Percentiles rank a stretch among this genome's conserved stretches.
Conservation (phyloP, 805 yeast species). For the Barnettozyma populi region DNA sequence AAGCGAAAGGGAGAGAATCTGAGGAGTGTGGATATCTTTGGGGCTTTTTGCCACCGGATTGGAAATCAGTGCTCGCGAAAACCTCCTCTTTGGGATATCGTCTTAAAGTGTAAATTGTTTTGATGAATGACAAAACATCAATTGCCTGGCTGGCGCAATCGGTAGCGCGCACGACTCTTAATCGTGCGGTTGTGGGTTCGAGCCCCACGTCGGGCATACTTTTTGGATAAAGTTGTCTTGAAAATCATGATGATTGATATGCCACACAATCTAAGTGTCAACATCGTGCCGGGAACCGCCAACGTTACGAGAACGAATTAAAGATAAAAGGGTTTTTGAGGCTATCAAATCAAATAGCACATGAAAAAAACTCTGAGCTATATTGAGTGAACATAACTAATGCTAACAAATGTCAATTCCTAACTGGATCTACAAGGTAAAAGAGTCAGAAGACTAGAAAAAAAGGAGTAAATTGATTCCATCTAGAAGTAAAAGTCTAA, state of each 20-base stretch:
- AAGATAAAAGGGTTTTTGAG: too few relatives aligned
- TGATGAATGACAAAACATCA: neutral
- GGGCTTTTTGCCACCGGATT: slow-evolving; percentile 4
- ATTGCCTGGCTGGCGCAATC: slow-evolving; percentile 6
- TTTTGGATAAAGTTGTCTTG: neutral
- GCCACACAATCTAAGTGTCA: too few relatives aligned
- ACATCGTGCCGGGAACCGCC: too few relatives aligned
- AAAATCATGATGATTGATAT: too few relatives aligned
- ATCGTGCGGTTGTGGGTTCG: slow-evolving; percentile 6
- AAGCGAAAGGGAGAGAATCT: neutral
- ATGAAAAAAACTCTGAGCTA: too few relatives aligned
- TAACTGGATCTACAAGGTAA: too few relatives aligned
- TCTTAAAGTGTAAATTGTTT: too few relatives aligned
- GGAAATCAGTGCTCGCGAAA: neutral
- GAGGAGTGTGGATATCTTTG: neutral
- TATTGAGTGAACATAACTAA: too few relatives aligned
- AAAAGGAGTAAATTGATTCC: neutral
- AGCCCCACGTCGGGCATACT: slow-evolving; percentile 5
- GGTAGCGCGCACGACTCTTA: slow-evolving; percentile 6
- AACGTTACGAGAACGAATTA: too few relatives aligned
- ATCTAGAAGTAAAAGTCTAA: neutral
- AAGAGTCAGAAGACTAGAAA: too few relatives aligned
- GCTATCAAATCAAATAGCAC: too few relatives aligned
- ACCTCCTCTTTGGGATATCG: neutral
- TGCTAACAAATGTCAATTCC: too few relatives aligned